Evolutionary conservation across 345 rosid genomes (phyloP), one percentile per base, ranked within the genome.

Genomic region (Euphorbia tirucalli): DNA sequence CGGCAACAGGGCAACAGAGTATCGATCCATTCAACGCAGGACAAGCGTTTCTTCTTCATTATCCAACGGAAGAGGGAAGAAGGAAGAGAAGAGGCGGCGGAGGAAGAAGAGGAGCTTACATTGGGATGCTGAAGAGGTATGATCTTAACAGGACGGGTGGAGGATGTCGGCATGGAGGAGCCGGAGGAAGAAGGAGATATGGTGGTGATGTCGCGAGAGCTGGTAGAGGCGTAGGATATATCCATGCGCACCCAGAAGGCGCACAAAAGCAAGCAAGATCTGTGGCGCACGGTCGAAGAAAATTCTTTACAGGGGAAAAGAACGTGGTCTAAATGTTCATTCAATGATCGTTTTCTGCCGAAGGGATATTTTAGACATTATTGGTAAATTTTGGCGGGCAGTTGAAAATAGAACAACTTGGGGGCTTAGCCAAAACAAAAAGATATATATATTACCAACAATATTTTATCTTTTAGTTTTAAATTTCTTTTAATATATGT

Each of bases 81-180:
- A 32, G 63, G 54, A 4, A 61, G 25, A 28, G 76, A 62, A 19
- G 74, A 15, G n/a, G n/a, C n/a, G 18, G 66, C 49, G 13, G 81
- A 72, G 6, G 85, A 69, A 3, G 82, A 77, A 50, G 88, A 49
- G 24, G 90, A 70, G 68, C 88, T 60, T 44, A 82, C 5, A 30
- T 77, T 83, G 1, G 98, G 96, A 54, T 90, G 95, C 82, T 77
- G 96, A 5, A 94, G 85, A 37, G 90, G 92, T 37, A 94, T 94
- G 58, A 87, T 81, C 73, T 87, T 94, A 25, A 92, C 88, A 70
- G 92, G 87, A 44, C 93, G 93, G 79, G 77, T 63, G 6, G 65
- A 57, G 73, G 73, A 52, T 2, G 66, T 48, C 14, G 89, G 88
- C 78, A 86, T 85, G 62, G 80, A 54, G 81, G 67, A 24, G 30